phyloP scores from a whole-genome alignment of 768 basidiomycete species.

The Lepiota brunneoincarnata region DNA sequence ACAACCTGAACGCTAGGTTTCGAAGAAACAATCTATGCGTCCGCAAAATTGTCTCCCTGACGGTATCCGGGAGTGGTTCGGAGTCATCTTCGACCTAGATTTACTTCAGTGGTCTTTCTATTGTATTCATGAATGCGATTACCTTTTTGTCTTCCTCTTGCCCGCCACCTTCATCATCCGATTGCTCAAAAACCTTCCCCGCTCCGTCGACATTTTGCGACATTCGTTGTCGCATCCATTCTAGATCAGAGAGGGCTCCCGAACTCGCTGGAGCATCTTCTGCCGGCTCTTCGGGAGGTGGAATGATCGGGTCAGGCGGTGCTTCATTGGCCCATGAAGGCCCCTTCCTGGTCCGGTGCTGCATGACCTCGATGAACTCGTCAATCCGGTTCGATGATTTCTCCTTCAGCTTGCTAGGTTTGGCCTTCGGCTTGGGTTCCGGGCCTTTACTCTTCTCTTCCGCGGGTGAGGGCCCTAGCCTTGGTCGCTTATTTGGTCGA shows the following conservation, averaged over 20 bases:
- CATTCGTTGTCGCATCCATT: conserved; percentile 74
- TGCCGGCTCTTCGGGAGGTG: conserved; percentile 13
- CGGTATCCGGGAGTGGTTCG: conserved; percentile 31
- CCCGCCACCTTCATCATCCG: conserved; percentile 48
- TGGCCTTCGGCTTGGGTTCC: conserved; percentile 11
- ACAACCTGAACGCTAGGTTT: conserved; percentile 89
- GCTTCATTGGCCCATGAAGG: conserved; percentile 66
- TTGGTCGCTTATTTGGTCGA: conserved; percentile 68
- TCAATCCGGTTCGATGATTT: conserved; percentile 46
- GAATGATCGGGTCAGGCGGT: conserved; percentile 11
- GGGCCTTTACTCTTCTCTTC: conserved; percentile 16
- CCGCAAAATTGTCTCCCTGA: conserved; percentile 55
- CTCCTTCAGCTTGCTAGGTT: conserved; percentile 12
- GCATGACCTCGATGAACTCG: conserved; percentile 77
- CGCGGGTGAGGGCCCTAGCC: conserved; percentile 34
- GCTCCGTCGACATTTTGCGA: conserved; percentile 38
- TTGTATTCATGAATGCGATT: conserved; percentile 1
- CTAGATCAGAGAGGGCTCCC: conserved; percentile 58
- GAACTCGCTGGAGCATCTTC: conserved; percentile 19
- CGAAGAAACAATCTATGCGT: conserved; percentile 88
- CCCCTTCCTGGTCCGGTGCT: conserved; percentile 52
- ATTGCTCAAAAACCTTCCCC: conserved; percentile 60
- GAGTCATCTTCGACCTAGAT: conserved; percentile 10
- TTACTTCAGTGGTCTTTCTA: background rate
- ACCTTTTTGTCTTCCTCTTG: conserved; percentile 13